A percentile compares a stretch with the other conserved stretches of the same genome.
Conservation (phyloP, 2,329 filamentous ascomycete genomes). For the Epichloe aotearoae region DNA sequence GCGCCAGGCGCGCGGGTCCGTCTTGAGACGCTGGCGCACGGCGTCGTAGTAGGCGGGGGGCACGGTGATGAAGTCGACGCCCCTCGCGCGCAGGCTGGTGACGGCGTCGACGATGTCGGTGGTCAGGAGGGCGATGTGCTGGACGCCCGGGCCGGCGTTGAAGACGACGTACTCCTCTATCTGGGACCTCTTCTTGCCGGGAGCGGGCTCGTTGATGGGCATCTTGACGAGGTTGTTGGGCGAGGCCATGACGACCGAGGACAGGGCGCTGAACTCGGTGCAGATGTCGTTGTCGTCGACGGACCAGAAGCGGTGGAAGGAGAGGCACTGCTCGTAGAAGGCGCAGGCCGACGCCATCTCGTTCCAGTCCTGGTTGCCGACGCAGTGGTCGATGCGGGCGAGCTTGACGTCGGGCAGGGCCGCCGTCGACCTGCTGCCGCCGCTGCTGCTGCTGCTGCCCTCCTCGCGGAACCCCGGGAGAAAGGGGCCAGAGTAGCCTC, state of each 20-base stretch:
- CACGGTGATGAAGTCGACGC: constrained; percentile 86
- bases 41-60: constrained; percentile 77
- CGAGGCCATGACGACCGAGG: constrained; percentile 80
- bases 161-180: constrained; percentile 91
- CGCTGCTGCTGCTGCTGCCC: no score
- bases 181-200: constrained; percentile 81
- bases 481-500: constrained; percentile 61
- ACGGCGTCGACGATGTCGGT: constrained; percentile 68
- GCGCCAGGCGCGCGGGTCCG: constrained; percentile 43
- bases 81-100: constrained; percentile 64
- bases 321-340: constrained; percentile 77
- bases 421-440: constrained; percentile 15
- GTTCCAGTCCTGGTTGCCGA: constrained; percentile 93
- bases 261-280: constrained; percentile 83
- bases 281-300: constrained; percentile 89
- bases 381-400: constrained; percentile 82
- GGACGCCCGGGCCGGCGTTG: constrained; percentile 79
- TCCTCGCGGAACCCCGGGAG: constrained; percentile 64
- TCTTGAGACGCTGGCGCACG: constrained; percentile 61
- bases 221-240: constrained; percentile 84
- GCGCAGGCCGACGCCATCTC: constrained; percentile 58
- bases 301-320: constrained; percentile 95
- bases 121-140: constrained; percentile 84
- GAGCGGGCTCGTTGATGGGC: constrained; percentile 94
- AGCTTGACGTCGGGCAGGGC: constrained; percentile 52